A percentile compares a stretch with the other conserved stretches of the same genome.
Evolutionary conservation across 176 grass and related monocot species (phyloP).

Genomic region (Carex littledalei): DNA sequence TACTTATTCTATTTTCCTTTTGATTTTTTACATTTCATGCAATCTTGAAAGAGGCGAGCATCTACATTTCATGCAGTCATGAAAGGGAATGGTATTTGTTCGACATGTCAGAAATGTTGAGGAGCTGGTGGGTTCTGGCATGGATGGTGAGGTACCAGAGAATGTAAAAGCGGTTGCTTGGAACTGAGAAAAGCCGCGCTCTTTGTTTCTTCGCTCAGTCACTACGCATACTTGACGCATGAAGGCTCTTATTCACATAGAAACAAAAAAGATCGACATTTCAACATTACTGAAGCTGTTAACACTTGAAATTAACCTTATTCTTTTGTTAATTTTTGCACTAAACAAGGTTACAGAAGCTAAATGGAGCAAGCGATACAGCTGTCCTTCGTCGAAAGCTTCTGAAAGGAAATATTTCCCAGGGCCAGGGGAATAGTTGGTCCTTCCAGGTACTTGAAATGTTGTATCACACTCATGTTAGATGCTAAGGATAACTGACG

Average conservation of each 20-base stretch:
- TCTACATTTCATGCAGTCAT: no score
- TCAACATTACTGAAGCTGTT: not conserved
- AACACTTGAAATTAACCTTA: not conserved
- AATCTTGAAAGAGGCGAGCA: conserved; percentile 15
- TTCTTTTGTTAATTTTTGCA: conserved; percentile 54
- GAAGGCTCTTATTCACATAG: not conserved
- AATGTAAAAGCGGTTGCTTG: conserved; percentile 67
- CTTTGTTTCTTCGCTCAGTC: no score
- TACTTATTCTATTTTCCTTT: no score
- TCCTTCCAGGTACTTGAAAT: conserved; percentile 64
- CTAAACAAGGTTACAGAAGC: conserved; percentile 96
- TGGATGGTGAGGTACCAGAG: conserved; percentile 72
- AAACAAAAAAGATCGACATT: conserved; percentile 93
- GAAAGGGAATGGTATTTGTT: conserved; percentile 74
- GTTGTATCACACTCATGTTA: not conserved
- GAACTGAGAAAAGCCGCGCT: conserved; percentile 72
- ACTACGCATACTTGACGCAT: no score
- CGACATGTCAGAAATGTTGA: conserved; percentile 64
- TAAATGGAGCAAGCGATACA: conserved; percentile 47
- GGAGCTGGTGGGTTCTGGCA: conserved; percentile 74
- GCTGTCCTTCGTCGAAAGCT: conserved; percentile 42
- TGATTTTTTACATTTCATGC: no score
- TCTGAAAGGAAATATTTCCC: conserved; percentile 48
- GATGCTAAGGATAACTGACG: not conserved
- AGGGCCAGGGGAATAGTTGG: conserved; percentile 42